These are phyloP conservation scores for Dendrocalamus sinicus DNA, from an alignment of 176 grass and related monocot genomes.

Conservation along the genomic window DNA sequence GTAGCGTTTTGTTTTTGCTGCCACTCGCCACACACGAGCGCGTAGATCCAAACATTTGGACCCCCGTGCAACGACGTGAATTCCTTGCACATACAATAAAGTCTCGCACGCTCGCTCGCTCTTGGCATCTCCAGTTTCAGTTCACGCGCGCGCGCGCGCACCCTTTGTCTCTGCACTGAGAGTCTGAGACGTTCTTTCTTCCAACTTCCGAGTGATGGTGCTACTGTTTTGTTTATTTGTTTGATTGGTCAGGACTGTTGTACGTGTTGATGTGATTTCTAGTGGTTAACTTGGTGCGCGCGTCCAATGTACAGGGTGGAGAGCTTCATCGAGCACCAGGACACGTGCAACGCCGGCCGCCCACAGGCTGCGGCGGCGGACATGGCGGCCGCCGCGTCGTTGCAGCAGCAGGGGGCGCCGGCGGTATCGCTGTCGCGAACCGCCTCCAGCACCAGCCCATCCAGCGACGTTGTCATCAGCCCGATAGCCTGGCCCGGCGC, in stretches of 20 bases:
- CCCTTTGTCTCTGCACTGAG: background rate
- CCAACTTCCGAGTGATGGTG: background rate
- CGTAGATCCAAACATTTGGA: conserved; percentile 40
- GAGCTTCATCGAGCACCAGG: conserved; percentile 99
- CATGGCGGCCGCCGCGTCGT: background rate
- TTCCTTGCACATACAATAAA: conserved; percentile 48
- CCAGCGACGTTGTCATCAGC: conserved; percentile 61
- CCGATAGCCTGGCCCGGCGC: conserved; percentile 47
- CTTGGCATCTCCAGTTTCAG: background rate
- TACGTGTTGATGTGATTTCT: background rate
- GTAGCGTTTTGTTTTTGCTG: conserved; percentile 10
- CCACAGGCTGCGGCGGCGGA: conserved; percentile 32
- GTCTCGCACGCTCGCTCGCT: background rate
- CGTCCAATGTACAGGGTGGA: conserved; percentile 70
- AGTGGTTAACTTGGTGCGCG: background rate
- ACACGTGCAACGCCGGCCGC: conserved; percentile 66
- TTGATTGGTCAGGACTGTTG: background rate
- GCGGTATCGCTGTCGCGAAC: conserved; percentile 44
- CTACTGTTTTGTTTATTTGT: background rate
- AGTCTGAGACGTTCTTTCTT: background rate
- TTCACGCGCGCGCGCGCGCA: background rate
- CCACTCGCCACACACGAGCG: conserved; percentile 13
- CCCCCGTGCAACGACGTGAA: conserved; percentile 30
- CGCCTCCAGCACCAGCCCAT: conserved; percentile 65
- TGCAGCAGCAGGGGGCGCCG: conserved; percentile 17